Base-by-base conservation (phyloP, 139 green algal genomes). In the Coelastrella sp. region DNA sequence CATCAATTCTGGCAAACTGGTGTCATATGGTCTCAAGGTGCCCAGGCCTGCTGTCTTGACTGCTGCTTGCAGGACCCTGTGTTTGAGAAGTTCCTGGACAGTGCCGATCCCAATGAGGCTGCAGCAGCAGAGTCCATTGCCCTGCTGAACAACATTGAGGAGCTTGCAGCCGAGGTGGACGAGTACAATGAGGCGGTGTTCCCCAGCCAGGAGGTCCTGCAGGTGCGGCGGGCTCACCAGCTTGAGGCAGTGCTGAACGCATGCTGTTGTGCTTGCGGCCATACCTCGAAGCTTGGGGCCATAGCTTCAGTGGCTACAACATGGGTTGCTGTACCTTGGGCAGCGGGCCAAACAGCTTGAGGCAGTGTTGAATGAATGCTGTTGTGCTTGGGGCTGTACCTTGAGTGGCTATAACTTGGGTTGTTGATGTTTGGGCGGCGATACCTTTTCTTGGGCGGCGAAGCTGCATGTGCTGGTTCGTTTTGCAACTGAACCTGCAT, bases 81-180 rank as follows among this genome's bases (percentile, higher is more conserved):
- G 68, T 88, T 88, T 88, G 84, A 88, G 68, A 88, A 88, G 84
- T 81, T 88, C 68, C 35, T 81, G 35, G 84, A 73, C 27, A 35
- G 20, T 24, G 84, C 68, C 57, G 66, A 80, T 8, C 68, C 84
- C 19, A 57, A 57, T 4, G 84, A 88, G 68, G 84, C 84, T 15
- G 84, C 56, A 22, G 84, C 84, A 22, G 84, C 49, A 7, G 68
- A 75, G 25, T 20, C 27, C 22, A 80, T 88, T 6, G 68, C 49
- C 6, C 84, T 88, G 84, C 49, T 88, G 66, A 73, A 60, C 7
- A 24, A 80, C 22, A 56, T 88, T 25, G 49, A 80, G 66, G 68
- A 58, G 4, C 68, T 88, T 20, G 68, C 68, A 4, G 84, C 58
- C 49, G 84, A 88, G 49, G 68, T 88, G 84, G 84, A 88, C 58